These are phyloP conservation scores for Gilbertella persicaria DNA, from an alignment of 371 early-diverging fungal species.

Conservation along the genomic window DNA sequence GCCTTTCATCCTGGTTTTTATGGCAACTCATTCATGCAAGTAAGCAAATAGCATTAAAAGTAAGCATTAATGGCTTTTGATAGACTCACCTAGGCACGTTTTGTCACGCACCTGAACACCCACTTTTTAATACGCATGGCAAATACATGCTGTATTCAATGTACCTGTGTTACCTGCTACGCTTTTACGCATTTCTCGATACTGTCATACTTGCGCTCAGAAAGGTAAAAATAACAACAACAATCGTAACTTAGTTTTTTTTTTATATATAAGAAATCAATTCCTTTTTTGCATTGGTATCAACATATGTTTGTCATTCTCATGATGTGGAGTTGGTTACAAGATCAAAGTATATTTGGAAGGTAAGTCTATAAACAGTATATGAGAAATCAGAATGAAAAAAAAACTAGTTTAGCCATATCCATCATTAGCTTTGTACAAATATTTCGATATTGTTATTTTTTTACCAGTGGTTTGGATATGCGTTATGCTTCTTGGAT, in stretches of 20 bases:
- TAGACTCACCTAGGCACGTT: not conserved
- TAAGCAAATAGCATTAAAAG: not conserved
- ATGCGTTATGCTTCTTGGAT: conserved; percentile 1
- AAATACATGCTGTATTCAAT: conserved; percentile 23
- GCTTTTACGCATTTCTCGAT: conserved; percentile 21
- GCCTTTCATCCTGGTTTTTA: not conserved
- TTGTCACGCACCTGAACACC: conserved; percentile 9
- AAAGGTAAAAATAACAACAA: conserved; percentile 13
- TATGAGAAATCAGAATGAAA: not conserved
- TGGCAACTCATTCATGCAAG: conserved; percentile 11
- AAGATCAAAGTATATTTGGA: conserved; percentile 30
- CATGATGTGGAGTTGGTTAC: conserved; percentile 27
- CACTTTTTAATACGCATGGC: not conserved
- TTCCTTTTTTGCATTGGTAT: conserved; percentile 31
- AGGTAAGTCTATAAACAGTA: no score
- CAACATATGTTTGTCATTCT: conserved; percentile 25
- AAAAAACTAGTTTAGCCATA: conserved; percentile 14
- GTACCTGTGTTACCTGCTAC: conserved; percentile 20
- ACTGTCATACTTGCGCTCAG: conserved; percentile 22
- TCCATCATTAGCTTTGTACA: conserved; percentile 25
- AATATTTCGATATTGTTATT: conserved; percentile 19
- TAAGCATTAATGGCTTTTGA: not conserved
- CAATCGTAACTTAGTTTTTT: not conserved
- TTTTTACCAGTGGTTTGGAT: conserved; percentile 11
- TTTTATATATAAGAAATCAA: conserved; percentile 11